Base-by-base conservation (phyloP, 805 yeast genomes). In the Torulaspora maleeae region DNA sequence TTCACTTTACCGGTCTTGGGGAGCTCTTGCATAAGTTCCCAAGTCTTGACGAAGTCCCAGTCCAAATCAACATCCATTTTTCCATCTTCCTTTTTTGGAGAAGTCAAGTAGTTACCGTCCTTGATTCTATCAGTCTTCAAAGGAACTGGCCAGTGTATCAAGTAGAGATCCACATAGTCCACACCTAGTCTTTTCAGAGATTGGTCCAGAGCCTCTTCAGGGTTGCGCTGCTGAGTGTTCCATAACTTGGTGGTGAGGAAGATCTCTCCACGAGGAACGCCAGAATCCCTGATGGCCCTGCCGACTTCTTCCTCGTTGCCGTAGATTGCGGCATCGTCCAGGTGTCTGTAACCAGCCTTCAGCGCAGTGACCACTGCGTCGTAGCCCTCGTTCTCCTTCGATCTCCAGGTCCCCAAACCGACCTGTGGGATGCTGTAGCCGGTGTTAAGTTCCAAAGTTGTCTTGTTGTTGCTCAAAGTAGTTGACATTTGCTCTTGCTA, bases 111-210 rank as follows among this genome's bases (percentile, higher is more conserved):
- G 37, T 61, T 56, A 4, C 68, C 70, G 35, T 68, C 70, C 42
- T 61, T 63, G 36, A 60, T 67, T 19, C 64, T 68, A 56, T 67
- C 72, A 36, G 72, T 65, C 51, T 61, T 75, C 47, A 76, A 63
- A 10, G 83, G 70, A 34, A 77, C 76, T 5, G 95, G 95, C 95
- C 95, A 87, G 67, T 87, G 95, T 62, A 86, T 75, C 59, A 87
- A 73, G 61, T 81, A 80, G 48, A 87, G 69, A 61, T 87, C 95
- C 43, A 87, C 83, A 58, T 87, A 87, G 41, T 83, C 91, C 54
- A 85, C 59, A 0, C 80, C 81, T 50, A 86, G 71, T 58, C 81
- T 78, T 54, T 73, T 56, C 57, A 86, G 71, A 5, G 90, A 82
- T 40, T 66, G 69, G 9, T 78, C 74, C 33, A 86, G 65, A 9